A percentile compares a stretch with the other conserved stretches of the same genome.
Evolutionary conservation across 768 basidiomycete species (phyloP).

Genomic region (Cyathus striatus): DNA sequence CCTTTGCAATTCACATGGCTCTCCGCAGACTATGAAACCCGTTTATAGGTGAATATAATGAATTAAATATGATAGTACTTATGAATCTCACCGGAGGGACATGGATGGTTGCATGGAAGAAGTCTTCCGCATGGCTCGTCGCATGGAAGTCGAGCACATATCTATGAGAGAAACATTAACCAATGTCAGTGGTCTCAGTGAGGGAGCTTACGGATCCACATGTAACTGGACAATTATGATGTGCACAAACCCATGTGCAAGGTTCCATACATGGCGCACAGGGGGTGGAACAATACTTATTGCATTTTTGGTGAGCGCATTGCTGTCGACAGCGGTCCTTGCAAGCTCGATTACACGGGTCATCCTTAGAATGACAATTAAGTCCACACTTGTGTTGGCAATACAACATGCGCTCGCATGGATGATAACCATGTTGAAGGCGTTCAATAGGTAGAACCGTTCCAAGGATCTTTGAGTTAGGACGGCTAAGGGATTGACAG

Average conservation of each 20-base stretch:
- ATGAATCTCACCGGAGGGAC: slow-evolving; percentile 52
- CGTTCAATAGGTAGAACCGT: slow-evolving; percentile 16
- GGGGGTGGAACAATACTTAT: slow-evolving; percentile 38
- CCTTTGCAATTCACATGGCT: slow-evolving; percentile 49
- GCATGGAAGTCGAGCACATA: slow-evolving; percentile 63
- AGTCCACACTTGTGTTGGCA: slow-evolving; percentile 56
- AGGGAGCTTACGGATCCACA: slow-evolving; percentile 58
- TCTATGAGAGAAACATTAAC: slow-evolving; percentile 24
- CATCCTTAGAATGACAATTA: slow-evolving; percentile 40
- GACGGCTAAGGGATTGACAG: slow-evolving; percentile 34
- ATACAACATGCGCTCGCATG: slow-evolving; percentile 45
- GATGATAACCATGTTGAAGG: slow-evolving; percentile 35
- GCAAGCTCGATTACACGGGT: slow-evolving; percentile 45
- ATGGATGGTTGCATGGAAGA: slow-evolving; percentile 57
- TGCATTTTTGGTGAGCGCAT: slow-evolving; percentile 51
- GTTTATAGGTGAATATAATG: not conserved
- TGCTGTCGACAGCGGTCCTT: slow-evolving; percentile 42
- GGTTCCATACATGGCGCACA: slow-evolving; percentile 61
- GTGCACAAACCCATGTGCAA: slow-evolving; percentile 58
- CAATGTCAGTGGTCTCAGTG: not conserved
- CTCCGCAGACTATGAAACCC: slow-evolving; percentile 55
- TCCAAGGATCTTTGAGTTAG: not conserved
- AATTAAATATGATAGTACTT: not conserved
- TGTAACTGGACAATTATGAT: slow-evolving; percentile 51
- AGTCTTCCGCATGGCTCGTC: slow-evolving; percentile 44